Conservation (phyloP, 768 basidiomycete species). For the Rhodotorula paludigena region DNA sequence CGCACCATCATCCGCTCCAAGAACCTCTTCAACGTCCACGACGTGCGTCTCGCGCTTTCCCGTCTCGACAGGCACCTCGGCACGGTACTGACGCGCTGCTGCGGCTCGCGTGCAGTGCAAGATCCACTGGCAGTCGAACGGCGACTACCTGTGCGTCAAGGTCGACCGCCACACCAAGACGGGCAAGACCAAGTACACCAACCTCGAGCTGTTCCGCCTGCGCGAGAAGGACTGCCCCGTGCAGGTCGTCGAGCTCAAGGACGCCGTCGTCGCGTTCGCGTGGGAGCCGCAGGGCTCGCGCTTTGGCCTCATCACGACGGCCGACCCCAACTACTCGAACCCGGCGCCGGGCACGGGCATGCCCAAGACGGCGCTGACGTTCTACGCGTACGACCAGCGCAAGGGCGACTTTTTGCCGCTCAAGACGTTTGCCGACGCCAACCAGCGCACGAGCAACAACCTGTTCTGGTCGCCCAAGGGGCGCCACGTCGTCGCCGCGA, state of each 20-base stretch:
- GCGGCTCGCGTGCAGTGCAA: constrained; percentile 66
- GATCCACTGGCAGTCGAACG: constrained; percentile 96
- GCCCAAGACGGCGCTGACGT: constrained; percentile 92
- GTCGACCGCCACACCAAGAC: constrained; percentile 98
- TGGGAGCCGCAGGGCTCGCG: constrained; percentile 99
- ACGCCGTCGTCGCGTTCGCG: constrained; percentile 89
- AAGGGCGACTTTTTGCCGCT: constrained; percentile 93
- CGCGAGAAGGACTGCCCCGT: constrained; percentile 97
- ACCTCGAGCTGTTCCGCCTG: constrained; percentile 93
- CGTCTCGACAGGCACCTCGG: too few species aligned
- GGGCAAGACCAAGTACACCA: constrained; percentile 96
- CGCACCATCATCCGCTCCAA: constrained; percentile 81
- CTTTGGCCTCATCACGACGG: constrained; percentile 90
- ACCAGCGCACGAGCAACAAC: constrained; percentile 83
- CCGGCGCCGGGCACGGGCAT: constrained; percentile 82
- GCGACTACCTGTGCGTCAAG: constrained; percentile 97
- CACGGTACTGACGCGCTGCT: neutral
- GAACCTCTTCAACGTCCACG: constrained; percentile 95
- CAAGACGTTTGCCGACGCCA: constrained; percentile 60
- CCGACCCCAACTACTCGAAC: constrained; percentile 84
- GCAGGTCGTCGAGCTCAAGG: constrained; percentile 95
- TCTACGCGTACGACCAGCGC: constrained; percentile 83
- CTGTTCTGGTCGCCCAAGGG: constrained; percentile 96
- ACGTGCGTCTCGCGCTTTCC: constrained; percentile 58
- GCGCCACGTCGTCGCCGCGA: constrained; percentile 90